phyloP scores from a whole-genome alignment of 2,329 filamentous ascomycete species.

The Exophiala calicioides region DNA sequence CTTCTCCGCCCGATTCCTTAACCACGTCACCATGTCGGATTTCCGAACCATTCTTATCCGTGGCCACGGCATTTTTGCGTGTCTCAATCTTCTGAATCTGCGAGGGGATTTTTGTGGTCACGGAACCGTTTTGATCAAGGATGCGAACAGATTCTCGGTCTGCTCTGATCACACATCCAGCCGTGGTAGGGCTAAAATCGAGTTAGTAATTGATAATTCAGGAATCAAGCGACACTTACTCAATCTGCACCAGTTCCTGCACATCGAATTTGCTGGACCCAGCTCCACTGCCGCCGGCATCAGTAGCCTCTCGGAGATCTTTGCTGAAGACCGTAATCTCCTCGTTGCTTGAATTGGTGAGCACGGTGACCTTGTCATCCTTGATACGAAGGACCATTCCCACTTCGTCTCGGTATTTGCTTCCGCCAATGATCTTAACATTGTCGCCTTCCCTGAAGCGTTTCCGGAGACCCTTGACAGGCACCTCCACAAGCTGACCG shows the following conservation, averaged over 20 bases:
- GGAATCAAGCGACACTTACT: conserved; percentile 52
- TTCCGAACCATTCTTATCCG: conserved; percentile 89
- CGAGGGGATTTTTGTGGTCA: conserved; percentile 80
- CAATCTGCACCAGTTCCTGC: conserved; percentile 90
- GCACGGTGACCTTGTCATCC: conserved; percentile 86
- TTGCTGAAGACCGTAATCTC: conserved; percentile 99
- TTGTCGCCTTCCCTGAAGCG: conserved; percentile 92
- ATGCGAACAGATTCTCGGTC: conserved; percentile 90
- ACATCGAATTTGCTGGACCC: conserved; percentile 75
- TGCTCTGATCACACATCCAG: conserved; percentile 91
- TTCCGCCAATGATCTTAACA: conserved; percentile 96
- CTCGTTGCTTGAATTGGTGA: conserved; percentile 88
- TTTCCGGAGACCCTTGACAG: conserved; percentile 88
- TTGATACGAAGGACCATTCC: conserved; percentile 95
- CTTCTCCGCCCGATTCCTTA: conserved; percentile 83
- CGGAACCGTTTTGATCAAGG: conserved; percentile 84
- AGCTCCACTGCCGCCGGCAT: conserved; percentile 77
- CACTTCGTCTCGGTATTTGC: conserved; percentile 90
- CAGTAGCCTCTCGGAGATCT: conserved; percentile 88
- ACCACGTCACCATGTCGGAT: conserved; percentile 90
- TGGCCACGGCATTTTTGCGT: conserved; percentile 82
- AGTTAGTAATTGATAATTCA: conserved; percentile 34
- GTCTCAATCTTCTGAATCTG: conserved; percentile 88
- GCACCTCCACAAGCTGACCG: conserved; percentile 87
- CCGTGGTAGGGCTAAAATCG: conserved; percentile 67